Percentiles rank a stretch among this genome's conserved stretches.
Conservation (phyloP, 805 yeast genomes). For the Pichia deserticola region DNA sequence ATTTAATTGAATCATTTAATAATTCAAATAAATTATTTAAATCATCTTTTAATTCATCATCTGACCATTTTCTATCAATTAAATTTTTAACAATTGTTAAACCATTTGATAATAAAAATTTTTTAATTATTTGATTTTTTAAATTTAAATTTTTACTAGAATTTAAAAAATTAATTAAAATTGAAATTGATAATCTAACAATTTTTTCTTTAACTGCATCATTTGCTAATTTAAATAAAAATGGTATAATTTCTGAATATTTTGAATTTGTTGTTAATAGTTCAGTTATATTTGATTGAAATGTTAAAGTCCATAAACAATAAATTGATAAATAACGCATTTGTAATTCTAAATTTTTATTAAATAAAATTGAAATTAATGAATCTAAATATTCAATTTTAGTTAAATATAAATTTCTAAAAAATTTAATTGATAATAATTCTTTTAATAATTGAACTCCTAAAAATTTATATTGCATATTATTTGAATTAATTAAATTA, state of each 20-base stretch:
- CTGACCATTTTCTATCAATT: conserved; percentile 87
- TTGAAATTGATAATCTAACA: conserved; percentile 74
- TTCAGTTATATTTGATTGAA: conserved; percentile 46
- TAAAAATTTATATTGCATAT: conserved; percentile 48
- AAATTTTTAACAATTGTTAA: conserved; percentile 59
- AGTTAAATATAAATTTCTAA: conserved; percentile 46
- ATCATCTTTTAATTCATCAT: conserved; percentile 79
- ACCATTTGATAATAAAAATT: conserved; percentile 67
- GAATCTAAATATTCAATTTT: conserved; percentile 37
- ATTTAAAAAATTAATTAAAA: conserved; percentile 53
- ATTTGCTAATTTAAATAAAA: conserved; percentile 53
- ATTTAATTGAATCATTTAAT: conserved; percentile 66
- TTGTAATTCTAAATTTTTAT: conserved; percentile 54
- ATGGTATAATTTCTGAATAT: conserved; percentile 48
- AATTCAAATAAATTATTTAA: conserved; percentile 48
- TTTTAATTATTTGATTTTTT: conserved; percentile 47
- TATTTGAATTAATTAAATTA: conserved; percentile 26
- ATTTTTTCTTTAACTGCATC: conserved; percentile 89
- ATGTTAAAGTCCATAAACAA: conserved; percentile 79
- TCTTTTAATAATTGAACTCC: conserved; percentile 60
- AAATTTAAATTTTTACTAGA: conserved; percentile 20
- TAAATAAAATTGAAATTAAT: conserved; percentile 39
- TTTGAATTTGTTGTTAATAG: conserved; percentile 31
- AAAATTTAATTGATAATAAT: conserved; percentile 46
- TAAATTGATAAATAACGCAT: conserved; percentile 74